These are phyloP conservation scores for Saccharomycopsis guyanensis DNA, from an alignment of 805 yeast species.

Conservation along the genomic window DNA sequence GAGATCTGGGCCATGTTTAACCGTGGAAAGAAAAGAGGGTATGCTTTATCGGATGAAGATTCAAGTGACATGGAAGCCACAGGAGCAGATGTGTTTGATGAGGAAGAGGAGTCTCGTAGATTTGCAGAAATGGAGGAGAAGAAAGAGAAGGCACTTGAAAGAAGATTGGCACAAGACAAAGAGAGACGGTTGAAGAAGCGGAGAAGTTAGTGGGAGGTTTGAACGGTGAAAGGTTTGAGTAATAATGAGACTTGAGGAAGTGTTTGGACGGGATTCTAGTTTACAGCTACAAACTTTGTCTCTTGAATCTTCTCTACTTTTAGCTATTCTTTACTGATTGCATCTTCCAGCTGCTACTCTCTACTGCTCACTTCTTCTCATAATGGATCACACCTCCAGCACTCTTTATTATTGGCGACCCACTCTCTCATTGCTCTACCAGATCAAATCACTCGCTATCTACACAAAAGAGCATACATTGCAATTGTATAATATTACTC, in stretches of 20 bases:
- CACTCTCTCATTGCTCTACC: no score
- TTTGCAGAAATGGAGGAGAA: slow-evolving; percentile 72
- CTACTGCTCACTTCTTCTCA: no score
- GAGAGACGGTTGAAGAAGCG: slow-evolving; percentile 28
- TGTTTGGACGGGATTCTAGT: neutral
- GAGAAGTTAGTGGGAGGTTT: slow-evolving; percentile 5
- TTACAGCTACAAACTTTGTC: neutral
- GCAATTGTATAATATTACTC: no score
- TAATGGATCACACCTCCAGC: no score
- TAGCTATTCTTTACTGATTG: no score
- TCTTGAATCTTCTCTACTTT: neutral
- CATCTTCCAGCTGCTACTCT: no score
- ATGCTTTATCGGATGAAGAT: slow-evolving; percentile 41
- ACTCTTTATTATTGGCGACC: no score
- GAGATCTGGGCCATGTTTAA: slow-evolving; percentile 88
- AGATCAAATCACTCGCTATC: neutral
- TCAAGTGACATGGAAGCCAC: slow-evolving; percentile 85
- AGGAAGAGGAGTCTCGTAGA: slow-evolving; percentile 62
- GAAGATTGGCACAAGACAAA: slow-evolving; percentile 39
- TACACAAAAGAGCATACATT: no score
- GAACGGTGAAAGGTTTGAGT: neutral
- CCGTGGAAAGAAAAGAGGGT: slow-evolving; percentile 41
- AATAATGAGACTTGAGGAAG: neutral
- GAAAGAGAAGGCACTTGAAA: slow-evolving; percentile 57
- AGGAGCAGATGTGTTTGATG: slow-evolving; percentile 80